Conservation (phyloP, 1,284 basidiomycete species). For the Trichosporon faecale region DNA sequence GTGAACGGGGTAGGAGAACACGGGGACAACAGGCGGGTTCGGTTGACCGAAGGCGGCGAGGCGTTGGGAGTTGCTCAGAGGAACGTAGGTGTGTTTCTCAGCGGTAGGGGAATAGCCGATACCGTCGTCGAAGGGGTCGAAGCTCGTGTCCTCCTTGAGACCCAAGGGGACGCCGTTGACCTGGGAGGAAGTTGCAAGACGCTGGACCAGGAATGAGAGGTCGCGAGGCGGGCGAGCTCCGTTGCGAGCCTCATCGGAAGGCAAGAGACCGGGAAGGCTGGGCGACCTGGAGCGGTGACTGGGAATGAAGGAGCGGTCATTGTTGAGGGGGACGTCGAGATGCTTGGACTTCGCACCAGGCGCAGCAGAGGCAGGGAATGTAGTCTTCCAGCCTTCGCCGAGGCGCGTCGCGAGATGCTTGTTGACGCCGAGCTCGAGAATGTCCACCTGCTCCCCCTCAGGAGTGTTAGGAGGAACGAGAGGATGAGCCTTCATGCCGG, state of each 20-base stretch:
- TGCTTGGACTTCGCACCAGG: background rate
- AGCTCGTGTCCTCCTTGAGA: background rate
- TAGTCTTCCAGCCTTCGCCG: conserved; percentile 16
- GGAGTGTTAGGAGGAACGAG: conserved; percentile 12
- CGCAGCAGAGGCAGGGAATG: conserved; percentile 3
- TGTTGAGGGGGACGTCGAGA: background rate
- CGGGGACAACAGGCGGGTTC: background rate
- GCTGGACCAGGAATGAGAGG: background rate
- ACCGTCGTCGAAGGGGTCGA: conserved; percentile 1
- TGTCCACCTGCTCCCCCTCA: background rate
- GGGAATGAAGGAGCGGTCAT: conserved; percentile 3
- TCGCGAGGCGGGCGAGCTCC: conserved; percentile 3
- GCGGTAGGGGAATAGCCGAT: background rate
- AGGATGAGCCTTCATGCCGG: background rate
- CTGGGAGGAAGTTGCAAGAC: background rate
- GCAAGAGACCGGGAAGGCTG: conserved; percentile 22
- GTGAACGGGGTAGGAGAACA: background rate
- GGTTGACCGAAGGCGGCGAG: background rate
- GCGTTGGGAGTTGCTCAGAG: background rate
- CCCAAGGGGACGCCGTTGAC: background rate
- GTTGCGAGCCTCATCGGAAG: conserved; percentile 8
- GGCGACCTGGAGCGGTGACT: conserved; percentile 20
- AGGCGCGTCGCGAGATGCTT: conserved; percentile 13
- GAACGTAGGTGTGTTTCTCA: background rate
- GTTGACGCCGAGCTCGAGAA: background rate